These are phyloP conservation scores for Cynara cardunculus DNA, from an alignment of 129 eudicot genomes.

Conservation along the genomic window DNA sequence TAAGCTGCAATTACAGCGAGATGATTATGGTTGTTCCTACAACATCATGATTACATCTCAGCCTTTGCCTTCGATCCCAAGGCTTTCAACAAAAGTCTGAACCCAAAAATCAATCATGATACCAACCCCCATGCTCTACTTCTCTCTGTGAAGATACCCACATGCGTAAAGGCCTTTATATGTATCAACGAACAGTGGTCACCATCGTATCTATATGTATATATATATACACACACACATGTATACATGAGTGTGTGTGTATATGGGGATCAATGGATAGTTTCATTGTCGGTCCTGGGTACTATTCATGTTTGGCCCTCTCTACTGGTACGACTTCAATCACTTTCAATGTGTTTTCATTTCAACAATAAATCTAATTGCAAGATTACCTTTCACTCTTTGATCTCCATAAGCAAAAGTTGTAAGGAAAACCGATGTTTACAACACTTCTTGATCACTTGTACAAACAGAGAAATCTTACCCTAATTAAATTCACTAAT, in stretches of 20 bases:
- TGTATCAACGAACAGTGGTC: not conserved
- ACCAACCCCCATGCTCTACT: slow-evolving; percentile 28
- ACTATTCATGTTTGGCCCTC: slow-evolving; percentile 18
- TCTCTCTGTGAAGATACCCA: slow-evolving; percentile 24
- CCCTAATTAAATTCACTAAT: not conserved
- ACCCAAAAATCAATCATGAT: slow-evolving; percentile 40
- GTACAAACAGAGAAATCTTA: not conserved
- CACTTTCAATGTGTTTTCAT: slow-evolving; percentile 20
- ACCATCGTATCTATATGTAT: not conserved
- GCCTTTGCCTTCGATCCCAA: slow-evolving; percentile 68
- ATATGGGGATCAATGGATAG: not conserved
- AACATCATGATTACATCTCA: slow-evolving; percentile 37
- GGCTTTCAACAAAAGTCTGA: slow-evolving; percentile 49
- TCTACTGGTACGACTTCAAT: not conserved
- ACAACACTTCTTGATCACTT: not conserved
- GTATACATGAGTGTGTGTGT: not conserved
- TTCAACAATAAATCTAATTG: slow-evolving; percentile 12
- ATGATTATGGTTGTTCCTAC: slow-evolving; percentile 39
- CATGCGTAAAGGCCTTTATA: slow-evolving; percentile 1
- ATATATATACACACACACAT: not conserved
- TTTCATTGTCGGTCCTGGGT: slow-evolving; percentile 9
- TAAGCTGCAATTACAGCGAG: slow-evolving; percentile 55
- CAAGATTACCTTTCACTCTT: slow-evolving; percentile 9
- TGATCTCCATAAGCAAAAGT: not conserved
- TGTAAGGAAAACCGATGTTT: not conserved